A percentile compares a stretch with the other conserved stretches of the same genome.
Evolutionary conservation across 2,329 filamentous ascomycete species (phyloP).

Genomic region (Bipolaris sorokiniana): DNA sequence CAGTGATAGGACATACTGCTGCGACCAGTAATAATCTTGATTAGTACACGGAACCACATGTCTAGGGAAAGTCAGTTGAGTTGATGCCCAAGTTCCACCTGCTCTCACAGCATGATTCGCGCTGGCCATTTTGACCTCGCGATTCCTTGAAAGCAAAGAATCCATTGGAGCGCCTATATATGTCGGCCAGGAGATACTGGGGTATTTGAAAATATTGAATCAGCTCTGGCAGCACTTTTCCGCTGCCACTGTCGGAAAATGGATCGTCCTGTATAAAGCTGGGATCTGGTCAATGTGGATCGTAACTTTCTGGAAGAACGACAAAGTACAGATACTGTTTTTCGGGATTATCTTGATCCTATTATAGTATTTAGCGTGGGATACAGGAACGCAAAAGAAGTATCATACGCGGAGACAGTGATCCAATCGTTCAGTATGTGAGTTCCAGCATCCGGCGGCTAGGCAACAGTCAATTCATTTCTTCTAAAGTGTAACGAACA

Average conservation of each 20-base stretch:
- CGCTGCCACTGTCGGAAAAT: background rate
- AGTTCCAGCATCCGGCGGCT: background rate
- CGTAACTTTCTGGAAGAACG: background rate
- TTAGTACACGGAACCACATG: conserved; percentile 22
- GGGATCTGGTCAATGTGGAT: background rate
- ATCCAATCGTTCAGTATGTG: background rate
- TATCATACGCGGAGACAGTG: background rate
- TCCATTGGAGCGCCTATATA: conserved; percentile 25
- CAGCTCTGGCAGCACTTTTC: conserved; percentile 20
- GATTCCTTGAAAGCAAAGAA: conserved; percentile 19
- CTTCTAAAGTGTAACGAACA: background rate
- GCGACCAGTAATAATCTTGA: conserved; percentile 9
- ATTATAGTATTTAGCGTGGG: background rate
- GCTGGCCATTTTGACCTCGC: conserved; percentile 4
- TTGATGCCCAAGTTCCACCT: background rate
- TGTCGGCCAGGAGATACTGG: conserved; percentile 10
- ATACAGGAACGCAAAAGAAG: background rate
- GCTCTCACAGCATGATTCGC: conserved; percentile 8
- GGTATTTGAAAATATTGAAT: conserved; percentile 18
- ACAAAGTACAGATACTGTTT: background rate
- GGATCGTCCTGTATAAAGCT: background rate
- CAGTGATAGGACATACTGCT: conserved; percentile 15
- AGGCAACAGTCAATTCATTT: background rate
- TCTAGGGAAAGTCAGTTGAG: conserved; percentile 7
- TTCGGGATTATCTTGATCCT: background rate